Evolutionary conservation across 345 rosid genomes (phyloP), one percentile per base, ranked within the genome.

Genomic region (Excoecaria cochinchinensis): DNA sequence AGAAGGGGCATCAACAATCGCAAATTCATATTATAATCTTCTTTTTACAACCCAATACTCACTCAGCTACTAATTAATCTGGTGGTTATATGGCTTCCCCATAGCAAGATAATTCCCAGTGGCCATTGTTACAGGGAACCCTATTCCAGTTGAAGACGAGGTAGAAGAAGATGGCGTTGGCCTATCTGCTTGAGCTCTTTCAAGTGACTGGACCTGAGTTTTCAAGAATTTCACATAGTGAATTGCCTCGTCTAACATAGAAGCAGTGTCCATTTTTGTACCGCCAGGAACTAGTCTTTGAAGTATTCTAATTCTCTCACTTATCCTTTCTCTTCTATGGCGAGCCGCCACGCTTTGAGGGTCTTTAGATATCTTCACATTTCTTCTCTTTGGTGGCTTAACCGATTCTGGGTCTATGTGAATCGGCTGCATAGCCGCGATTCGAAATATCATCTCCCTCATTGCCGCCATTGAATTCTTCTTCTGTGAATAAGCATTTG

Each of bases 191-290:
- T 84, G 73, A 22, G 81, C 84, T 76, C 84, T 79, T 80, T 90
- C 89, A 38, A 90, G 79, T 2, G 89, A 79, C 77, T 84, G 89
- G 61, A 90, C 92, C 53, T 90, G 94, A 8, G 81, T 84, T 84
- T 90, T 90, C 83, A 88, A 75, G 78, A 90, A 90, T 87, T 90
- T 90, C 39, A 90, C 88, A 65, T 90, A 90, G 64, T 88, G 94
- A 66, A 86, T 87, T 8, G 94, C 92, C 77, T 90, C 92, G 62
- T 90, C 92, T 60, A 90, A 76, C 94, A 88, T 90, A 1, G 94
- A 90, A 0, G 94, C 92, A 0, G 94, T 90, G 80, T 90, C 94
- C 94, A 88, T 90, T 80, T 87, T 90, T 47, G 94, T 90, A 61
- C 94, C 94, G 2, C 94, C 92, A 0, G 94, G 94, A 44, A 90